phyloP scores from a whole-genome alignment of 2,329 filamentous ascomycete genomes.

The Ceratocystis harringtonii region DNA sequence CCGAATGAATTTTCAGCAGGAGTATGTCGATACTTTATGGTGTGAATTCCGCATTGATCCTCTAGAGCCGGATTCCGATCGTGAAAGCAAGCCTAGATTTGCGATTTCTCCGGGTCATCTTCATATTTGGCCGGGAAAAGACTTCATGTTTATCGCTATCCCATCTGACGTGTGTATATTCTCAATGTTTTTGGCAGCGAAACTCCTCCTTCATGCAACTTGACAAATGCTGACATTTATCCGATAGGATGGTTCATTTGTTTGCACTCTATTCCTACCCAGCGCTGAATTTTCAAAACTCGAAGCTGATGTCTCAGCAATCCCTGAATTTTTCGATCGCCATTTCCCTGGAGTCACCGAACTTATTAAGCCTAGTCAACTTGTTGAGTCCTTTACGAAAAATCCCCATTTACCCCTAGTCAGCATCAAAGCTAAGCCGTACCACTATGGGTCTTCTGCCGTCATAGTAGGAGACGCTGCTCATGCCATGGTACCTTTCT shows the following conservation, averaged over 20 bases:
- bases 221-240: neutral
- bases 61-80: constrained; percentile 20
- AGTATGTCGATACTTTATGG: constrained; percentile 95
- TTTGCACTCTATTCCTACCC: constrained; percentile 83
- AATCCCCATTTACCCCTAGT: constrained; percentile 91
- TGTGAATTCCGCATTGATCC: constrained; percentile 80
- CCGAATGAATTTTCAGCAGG: constrained; percentile 78
- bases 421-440: constrained; percentile 79
- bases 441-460: constrained; percentile 61
- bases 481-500: constrained; percentile 97
- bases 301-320: constrained; percentile 41
- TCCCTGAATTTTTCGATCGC: constrained; percentile 61
- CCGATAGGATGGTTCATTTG: constrained; percentile 68
- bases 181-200: neutral
- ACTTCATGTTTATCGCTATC: constrained; percentile 98
- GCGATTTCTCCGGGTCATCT: constrained; percentile 81
- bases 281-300: constrained; percentile 52
- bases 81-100: constrained; percentile 38
- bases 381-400: constrained; percentile 57
- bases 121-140: constrained; percentile 89
- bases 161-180: constrained; percentile 43
- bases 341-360: constrained; percentile 77
- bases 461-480: constrained; percentile 89
- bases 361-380: constrained; percentile 50
- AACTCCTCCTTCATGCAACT: neutral